Conservation (phyloP, 306 rosid genomes). For the Purshia tridentata region DNA sequence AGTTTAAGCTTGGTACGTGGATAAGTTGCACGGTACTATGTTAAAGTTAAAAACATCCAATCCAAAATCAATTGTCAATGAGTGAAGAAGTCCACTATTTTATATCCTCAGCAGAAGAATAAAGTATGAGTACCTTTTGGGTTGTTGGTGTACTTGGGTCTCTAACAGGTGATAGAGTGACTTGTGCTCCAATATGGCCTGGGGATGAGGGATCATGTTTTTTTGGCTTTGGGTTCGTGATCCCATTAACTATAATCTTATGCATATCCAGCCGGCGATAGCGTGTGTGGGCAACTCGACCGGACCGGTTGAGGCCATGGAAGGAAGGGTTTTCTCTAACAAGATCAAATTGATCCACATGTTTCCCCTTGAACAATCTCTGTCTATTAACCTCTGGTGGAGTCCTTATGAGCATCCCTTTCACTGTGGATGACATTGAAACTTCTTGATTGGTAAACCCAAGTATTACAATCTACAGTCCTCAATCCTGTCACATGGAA, state of each 20-base stretch:
- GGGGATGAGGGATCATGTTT: slow-evolving; percentile 25
- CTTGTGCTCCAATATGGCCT: slow-evolving; percentile 31
- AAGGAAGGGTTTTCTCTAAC: slow-evolving; percentile 15
- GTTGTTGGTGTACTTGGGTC: slow-evolving; percentile 57
- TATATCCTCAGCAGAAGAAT: not conserved
- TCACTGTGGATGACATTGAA: slow-evolving; percentile 55
- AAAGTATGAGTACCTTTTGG: slow-evolving; percentile 47
- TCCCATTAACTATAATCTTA: slow-evolving; percentile 14
- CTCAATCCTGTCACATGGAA: not conserved
- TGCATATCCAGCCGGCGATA: slow-evolving; percentile 9
- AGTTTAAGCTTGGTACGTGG: no score
- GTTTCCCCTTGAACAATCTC: slow-evolving; percentile 33
- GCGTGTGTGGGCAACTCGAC: slow-evolving; percentile 24
- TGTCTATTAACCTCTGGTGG: slow-evolving; percentile 39
- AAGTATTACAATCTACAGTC: not conserved
- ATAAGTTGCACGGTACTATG: no score
- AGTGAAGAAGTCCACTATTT: not conserved
- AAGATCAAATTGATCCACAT: slow-evolving; percentile 25
- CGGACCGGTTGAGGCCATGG: not conserved
- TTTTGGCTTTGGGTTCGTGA: slow-evolving; percentile 26
- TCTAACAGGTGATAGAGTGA: slow-evolving; percentile 48
- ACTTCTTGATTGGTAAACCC: no score
- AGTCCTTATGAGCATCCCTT: slow-evolving; percentile 55
- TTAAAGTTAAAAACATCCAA: not conserved
- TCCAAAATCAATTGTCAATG: not conserved